These are phyloP conservation scores for Linum usitatissimum DNA, from an alignment of 345 rosid genomes.

Conservation along the genomic window DNA sequence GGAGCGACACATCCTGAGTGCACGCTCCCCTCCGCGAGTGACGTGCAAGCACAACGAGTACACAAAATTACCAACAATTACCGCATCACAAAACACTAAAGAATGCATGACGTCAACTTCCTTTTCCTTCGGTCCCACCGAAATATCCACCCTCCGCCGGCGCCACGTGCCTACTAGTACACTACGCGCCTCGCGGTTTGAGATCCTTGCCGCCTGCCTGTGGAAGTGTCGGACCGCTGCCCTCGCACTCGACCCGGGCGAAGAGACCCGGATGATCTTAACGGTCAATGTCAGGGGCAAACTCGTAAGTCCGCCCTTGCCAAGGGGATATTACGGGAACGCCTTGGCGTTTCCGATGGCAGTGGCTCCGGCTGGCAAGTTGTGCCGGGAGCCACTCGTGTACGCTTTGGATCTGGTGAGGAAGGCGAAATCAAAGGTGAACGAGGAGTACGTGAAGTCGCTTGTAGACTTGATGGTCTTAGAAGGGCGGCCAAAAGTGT, in stretches of 20 bases:
- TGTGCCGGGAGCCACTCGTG: slow-evolving; percentile 33
- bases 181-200: slow-evolving; percentile 12
- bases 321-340: slow-evolving; percentile 46
- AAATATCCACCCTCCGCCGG: no score
- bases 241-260: slow-evolving; percentile 11
- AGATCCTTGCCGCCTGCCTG: slow-evolving; percentile 19
- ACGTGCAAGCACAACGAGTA: no score
- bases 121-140: background rate
- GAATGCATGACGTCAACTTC: no score
- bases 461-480: slow-evolving; percentile 37
- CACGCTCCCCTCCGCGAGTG: no score
- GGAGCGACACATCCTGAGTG: no score
- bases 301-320: slow-evolving; percentile 12
- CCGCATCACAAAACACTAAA: no score
- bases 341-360: slow-evolving; percentile 32
- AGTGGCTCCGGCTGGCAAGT: slow-evolving; percentile 26
- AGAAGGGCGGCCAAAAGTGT: slow-evolving; percentile 30
- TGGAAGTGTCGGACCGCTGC: slow-evolving; percentile 30
- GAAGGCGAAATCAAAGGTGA: slow-evolving; percentile 33
- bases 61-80: no score
- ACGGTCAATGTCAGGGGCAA: slow-evolving; percentile 18
- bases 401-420: slow-evolving; percentile 36
- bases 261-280: slow-evolving; percentile 20
- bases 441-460: slow-evolving; percentile 47
- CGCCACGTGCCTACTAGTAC: background rate